Conservation (phyloP, 257 asterid species). For the Solanum etuberosum region DNA sequence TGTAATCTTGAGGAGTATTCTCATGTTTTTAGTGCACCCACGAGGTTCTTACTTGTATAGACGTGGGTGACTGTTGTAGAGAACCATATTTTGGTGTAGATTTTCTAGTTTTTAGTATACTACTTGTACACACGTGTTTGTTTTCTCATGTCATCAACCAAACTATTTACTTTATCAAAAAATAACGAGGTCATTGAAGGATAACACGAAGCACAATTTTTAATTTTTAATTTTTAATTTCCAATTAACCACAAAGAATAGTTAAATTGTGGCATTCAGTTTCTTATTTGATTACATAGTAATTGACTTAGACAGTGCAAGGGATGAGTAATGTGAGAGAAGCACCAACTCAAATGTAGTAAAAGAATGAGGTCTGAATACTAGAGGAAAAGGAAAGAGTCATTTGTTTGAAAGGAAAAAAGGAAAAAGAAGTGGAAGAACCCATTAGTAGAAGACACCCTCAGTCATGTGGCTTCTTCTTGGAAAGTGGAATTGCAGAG, state of each 20-base stretch:
- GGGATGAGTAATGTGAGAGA: not conserved
- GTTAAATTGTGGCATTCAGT: not conserved
- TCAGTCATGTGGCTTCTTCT: not conserved
- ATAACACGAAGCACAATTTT: not conserved
- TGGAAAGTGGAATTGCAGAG: not conserved
- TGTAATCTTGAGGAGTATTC: not conserved
- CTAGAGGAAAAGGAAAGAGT: not conserved
- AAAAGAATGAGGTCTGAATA: not conserved
- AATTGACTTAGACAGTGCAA: not conserved
- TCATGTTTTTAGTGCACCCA: not conserved
- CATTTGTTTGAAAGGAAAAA: not conserved
- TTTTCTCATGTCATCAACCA: not conserved
- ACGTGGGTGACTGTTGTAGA: not conserved
- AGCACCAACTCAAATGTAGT: not conserved
- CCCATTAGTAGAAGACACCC: not conserved
- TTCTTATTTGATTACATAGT: not conserved
- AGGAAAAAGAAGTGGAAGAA: not conserved
- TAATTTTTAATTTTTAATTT: not conserved
- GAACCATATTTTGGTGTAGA: not conserved
- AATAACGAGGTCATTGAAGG: not conserved
- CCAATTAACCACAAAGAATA: not conserved
- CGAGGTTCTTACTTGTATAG: not conserved
- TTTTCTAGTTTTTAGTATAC: not conserved
- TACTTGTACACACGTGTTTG: not conserved
- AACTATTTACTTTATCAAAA: not conserved